Evolutionary conservation across 176 grass and related monocot genomes (phyloP).

Genomic region (Stipa capillata): DNA sequence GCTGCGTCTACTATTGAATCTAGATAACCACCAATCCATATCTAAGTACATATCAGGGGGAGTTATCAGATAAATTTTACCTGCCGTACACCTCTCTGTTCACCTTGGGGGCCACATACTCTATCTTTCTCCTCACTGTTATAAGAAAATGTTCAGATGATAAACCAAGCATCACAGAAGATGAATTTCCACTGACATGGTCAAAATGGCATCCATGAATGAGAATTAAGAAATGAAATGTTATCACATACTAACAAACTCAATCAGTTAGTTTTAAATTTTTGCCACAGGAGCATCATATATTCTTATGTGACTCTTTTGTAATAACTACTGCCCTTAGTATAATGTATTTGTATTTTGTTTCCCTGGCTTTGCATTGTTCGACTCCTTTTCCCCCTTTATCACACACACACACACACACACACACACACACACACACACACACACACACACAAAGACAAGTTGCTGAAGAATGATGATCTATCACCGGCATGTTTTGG

Average conservation of each 20-base stretch:
- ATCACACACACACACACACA: too few species aligned
- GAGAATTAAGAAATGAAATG: background rate
- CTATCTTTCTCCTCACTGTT: background rate
- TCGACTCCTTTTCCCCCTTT: background rate
- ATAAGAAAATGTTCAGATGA: constrained; percentile 13
- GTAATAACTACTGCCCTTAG: background rate
- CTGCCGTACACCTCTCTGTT: background rate
- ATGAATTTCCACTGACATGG: background rate
- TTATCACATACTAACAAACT: background rate
- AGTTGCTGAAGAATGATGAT: background rate
- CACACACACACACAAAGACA: background rate
- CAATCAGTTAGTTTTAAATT: background rate
- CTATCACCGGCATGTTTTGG: background rate
- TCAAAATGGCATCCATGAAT: background rate
- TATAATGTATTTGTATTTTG: background rate
- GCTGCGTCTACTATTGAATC: background rate
- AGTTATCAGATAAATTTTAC: background rate
- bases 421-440: too few species aligned
- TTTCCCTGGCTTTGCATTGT: background rate
- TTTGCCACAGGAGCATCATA: background rate
- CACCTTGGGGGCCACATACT: background rate
- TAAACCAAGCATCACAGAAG: background rate
- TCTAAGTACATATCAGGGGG: background rate
- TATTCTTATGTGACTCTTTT: background rate
- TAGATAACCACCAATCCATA: background rate